These are phyloP conservation scores for Magnusiomyces suaveolens DNA, from an alignment of 1,139 yeast genomes.

Conservation along the genomic window DNA sequence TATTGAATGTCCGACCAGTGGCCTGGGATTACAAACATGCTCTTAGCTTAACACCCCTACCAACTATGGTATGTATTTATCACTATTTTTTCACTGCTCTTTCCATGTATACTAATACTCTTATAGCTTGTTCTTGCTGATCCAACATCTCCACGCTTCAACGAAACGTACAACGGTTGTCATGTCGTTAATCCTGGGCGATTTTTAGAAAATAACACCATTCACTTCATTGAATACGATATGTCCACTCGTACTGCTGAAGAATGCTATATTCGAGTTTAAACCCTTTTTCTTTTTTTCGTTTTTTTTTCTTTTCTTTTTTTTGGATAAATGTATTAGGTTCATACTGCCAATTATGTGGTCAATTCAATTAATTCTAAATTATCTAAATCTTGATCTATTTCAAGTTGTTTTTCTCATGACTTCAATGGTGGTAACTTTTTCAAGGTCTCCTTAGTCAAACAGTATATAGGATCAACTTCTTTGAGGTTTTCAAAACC, in stretches of 20 bases:
- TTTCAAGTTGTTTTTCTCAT: not conserved
- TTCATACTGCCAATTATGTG: too few species aligned
- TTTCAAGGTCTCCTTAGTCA: constrained; percentile 39
- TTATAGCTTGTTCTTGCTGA: constrained; percentile 45
- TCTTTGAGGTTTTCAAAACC: constrained; percentile 47
- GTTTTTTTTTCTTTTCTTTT: not conserved
- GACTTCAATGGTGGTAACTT: not conserved
- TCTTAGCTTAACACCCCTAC: constrained; percentile 67
- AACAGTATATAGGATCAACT: constrained; percentile 80
- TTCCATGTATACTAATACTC: not conserved
- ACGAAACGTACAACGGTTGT: constrained; percentile 74
- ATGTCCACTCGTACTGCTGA: constrained; percentile 42
- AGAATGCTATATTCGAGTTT: not conserved
- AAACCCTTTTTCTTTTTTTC: not conserved
- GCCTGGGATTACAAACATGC: constrained; percentile 62
- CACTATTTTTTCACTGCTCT: not conserved
- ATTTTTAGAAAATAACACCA: constrained; percentile 39
- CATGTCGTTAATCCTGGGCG: constrained; percentile 64
- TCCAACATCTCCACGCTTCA: constrained; percentile 58
- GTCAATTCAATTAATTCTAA: too few species aligned
- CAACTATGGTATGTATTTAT: constrained; percentile 29
- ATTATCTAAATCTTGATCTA: not conserved
- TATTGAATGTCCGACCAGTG: constrained; percentile 49
- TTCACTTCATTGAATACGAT: constrained; percentile 61
- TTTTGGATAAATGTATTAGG: too few species aligned